These are phyloP conservation scores for Chloromonas sp. DNA, from an alignment of 163 green algal genomes.

Conservation along the genomic window DNA sequence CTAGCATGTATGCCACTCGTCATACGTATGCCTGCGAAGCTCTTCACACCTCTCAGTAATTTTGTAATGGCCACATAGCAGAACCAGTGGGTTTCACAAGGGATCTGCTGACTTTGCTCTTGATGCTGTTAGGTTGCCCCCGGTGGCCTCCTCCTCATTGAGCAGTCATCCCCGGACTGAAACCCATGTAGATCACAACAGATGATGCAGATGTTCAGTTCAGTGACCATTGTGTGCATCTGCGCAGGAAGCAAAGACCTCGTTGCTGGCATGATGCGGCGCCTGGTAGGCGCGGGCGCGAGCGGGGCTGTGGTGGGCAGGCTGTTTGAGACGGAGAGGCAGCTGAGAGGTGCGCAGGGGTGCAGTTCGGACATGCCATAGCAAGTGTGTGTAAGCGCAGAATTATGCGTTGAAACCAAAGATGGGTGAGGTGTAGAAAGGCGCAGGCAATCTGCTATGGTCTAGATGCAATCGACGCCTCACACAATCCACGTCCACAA, in stretches of 20 bases:
- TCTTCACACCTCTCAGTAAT: too few species aligned
- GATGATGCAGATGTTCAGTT: not conserved
- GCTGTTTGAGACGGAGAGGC: not conserved
- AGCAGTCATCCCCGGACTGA: too few species aligned
- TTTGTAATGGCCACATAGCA: too few species aligned
- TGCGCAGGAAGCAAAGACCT: not conserved
- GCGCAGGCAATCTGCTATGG: not conserved
- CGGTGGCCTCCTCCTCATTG: too few species aligned
- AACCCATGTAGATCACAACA: not conserved
- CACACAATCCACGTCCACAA: too few species aligned
- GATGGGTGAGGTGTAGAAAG: not conserved
- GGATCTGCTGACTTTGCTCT: not conserved
- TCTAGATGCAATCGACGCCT: too few species aligned
- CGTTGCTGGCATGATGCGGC: not conserved
- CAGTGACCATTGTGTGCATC: not conserved
- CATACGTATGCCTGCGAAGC: too few species aligned
- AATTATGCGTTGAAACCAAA: not conserved
- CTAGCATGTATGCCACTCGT: too few species aligned
- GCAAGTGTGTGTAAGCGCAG: too few species aligned
- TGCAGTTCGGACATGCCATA: not conserved
- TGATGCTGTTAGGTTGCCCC: not conserved
- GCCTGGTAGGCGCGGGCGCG: not conserved
- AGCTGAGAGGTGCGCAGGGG: not conserved
- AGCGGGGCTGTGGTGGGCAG: not conserved
- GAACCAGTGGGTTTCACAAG: too few species aligned